Conservation (phyloP, 106 monocot genomes). For the Dendrobium catenatum region DNA sequence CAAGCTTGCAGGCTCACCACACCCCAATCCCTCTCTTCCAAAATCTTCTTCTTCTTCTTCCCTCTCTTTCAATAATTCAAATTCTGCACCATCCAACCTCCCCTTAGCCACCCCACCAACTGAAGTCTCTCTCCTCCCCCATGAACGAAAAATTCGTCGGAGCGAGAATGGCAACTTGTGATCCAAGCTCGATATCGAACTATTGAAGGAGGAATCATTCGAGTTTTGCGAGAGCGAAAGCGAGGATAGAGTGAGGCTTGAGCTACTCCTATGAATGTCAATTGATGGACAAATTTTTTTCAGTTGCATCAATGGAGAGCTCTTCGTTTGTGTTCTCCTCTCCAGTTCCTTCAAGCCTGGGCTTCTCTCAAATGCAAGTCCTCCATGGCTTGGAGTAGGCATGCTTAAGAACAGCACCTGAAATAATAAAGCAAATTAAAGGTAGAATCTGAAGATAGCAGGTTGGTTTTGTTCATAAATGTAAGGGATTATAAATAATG, state of each 20-base stretch:
- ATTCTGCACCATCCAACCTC: slow-evolving; percentile 3
- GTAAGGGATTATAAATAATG: neutral
- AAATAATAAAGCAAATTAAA: no score
- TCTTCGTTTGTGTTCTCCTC: slow-evolving; percentile 13
- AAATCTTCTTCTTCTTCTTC: slow-evolving; percentile 21
- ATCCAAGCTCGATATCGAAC: slow-evolving; percentile 67
- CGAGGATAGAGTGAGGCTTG: slow-evolving; percentile 44
- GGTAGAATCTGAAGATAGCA: neutral
- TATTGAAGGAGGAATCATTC: slow-evolving; percentile 38
- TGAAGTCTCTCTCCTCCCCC: slow-evolving; percentile 20
- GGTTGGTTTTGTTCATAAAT: neutral
- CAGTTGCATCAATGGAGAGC: slow-evolving; percentile 27
- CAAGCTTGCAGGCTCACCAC: slow-evolving; percentile 17
- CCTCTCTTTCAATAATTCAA: slow-evolving; percentile 15
- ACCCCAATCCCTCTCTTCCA: slow-evolving; percentile 8
- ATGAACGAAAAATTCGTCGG: slow-evolving; percentile 32
- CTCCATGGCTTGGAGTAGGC: slow-evolving; percentile 28
- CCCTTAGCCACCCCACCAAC: slow-evolving; percentile 2
- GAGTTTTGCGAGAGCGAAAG: slow-evolving; percentile 66
- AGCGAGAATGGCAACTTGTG: slow-evolving; percentile 28
- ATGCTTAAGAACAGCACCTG: neutral
- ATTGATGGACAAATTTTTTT: slow-evolving; percentile 38
- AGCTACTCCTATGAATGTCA: slow-evolving; percentile 43
- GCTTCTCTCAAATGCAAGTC: slow-evolving; percentile 32
- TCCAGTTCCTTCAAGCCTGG: no score